Base-by-base conservation (phyloP, 2,329 filamentous ascomycete genomes). In the Pyrenophora tritici-repentis region DNA sequence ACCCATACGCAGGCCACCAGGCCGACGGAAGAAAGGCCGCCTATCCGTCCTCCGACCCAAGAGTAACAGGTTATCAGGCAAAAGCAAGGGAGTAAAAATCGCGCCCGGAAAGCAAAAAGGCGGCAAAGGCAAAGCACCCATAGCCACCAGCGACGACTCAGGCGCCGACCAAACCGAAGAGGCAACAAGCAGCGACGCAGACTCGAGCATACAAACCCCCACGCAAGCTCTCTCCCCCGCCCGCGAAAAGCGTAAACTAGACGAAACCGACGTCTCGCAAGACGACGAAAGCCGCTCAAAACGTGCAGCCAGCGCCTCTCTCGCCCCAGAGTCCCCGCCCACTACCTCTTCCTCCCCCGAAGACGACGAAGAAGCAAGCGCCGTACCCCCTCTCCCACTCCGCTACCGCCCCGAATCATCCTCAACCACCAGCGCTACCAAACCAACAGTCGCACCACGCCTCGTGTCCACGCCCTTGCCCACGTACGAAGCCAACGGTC, bases 401-500 rank as follows among this genome's bases (percentile, higher is more conserved):
- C 66, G 66, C 18, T 55, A 61, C 44, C 62, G 55, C 7, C 45
- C 61, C 3, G 46, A 42, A 31, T 37, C 42, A 14, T 41, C 49
- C 8, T 29, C 44, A 42, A 24, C 44, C 17, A 33, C n/a, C 8
- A 20, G 18, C 18, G 41, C 55, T 20, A 48, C 49, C 7, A 61
- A 61, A 33, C 43, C 59, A 5, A 40, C 32, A 7, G 39, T 66
- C 6, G 34, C 58, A 5, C 55, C 64, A 7, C 54, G 63, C 3
- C 47, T 73, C 1, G 50, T 73, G 22, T 67, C 68, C 1, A 70
- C 67, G 4, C 66, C 71, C 0, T 52, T 73, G 7, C 71, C 72
- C 10, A 68, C 70, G 6, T 70, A 68, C 50, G 56, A 65, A 33
- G 44, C 75, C 2, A 74, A 78, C 29, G 85, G 83, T 0, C 82